Conservation (phyloP, 2,329 filamentous ascomycete species). For the Trichoderma harzianum region DNA sequence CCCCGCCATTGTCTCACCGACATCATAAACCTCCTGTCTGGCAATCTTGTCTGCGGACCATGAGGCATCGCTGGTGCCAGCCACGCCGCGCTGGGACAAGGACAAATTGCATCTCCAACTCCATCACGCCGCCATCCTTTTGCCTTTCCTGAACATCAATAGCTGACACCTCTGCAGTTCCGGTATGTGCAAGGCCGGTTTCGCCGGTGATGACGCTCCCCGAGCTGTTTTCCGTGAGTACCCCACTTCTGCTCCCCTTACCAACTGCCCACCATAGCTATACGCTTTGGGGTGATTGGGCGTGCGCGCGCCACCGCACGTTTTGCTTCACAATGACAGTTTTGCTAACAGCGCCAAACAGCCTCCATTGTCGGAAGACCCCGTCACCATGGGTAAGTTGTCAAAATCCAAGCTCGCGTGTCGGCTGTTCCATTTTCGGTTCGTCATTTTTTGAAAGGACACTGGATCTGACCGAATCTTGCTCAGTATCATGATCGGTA, state of each 20-base stretch:
- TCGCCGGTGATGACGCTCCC: conserved; percentile 99
- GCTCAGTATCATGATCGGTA: conserved; percentile 99
- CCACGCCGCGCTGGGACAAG: not conserved
- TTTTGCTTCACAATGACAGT: not conserved
- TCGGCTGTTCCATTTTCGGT: not conserved
- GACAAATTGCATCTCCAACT: not conserved
- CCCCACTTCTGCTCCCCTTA: conserved; percentile 36
- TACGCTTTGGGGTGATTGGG: conserved; percentile 18
- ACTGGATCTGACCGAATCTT: conserved; percentile 21
- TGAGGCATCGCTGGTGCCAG: not conserved
- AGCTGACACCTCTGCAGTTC: conserved; percentile 60
- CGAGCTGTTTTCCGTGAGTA: conserved; percentile 99
- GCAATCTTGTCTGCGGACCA: not conserved
- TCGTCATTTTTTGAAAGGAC: not conserved
- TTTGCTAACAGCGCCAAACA: conserved; percentile 45
- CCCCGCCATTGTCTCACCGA: conserved; percentile 36
- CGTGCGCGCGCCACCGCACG: conserved; percentile 14
- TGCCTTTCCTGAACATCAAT: not conserved
- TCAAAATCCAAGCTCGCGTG: conserved; percentile 5
- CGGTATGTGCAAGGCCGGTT: conserved; percentile 99
- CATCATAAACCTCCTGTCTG: conserved; percentile 25
- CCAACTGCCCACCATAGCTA: conserved; percentile 20
- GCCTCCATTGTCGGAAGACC: conserved; percentile 99
- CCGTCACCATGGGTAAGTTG: conserved; percentile 97
- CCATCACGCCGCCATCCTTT: not conserved